phyloP scores from a whole-genome alignment of 208 protist species.

The Crithidia acanthocephali region DNA sequence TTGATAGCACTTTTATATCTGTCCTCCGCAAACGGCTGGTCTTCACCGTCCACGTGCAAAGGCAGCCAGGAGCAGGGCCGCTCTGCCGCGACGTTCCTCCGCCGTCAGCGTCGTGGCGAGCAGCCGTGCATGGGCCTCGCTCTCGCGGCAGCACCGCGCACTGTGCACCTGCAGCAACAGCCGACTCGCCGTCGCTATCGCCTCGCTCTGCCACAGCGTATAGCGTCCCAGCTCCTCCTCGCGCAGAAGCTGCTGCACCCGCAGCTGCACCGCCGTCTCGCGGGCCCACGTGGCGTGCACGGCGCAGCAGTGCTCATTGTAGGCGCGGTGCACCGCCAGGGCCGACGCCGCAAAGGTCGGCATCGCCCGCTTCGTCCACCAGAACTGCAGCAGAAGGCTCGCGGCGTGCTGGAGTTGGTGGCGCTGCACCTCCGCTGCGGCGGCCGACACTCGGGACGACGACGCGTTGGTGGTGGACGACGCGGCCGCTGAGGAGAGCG shows the following conservation, averaged over 20 bases:
- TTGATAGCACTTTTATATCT: too few species aligned
- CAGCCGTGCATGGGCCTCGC: neutral
- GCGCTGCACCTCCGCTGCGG: constrained; percentile 18
- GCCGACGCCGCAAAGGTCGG: constrained; percentile 26
- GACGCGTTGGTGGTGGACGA: neutral
- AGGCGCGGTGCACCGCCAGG: constrained; percentile 22
- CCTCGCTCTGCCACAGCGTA: constrained; percentile 1
- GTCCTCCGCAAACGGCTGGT: too few species aligned
- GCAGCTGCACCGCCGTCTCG: neutral
- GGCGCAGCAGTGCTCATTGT: constrained; percentile 17
- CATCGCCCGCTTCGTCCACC: constrained; percentile 28
- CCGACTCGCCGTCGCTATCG: constrained; percentile 7
- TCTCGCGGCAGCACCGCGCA: constrained; percentile 3
- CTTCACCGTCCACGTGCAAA: neutral
- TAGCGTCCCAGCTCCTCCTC: neutral
- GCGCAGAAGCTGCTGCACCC: neutral
- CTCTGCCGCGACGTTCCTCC: constrained; percentile 1
- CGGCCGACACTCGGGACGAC: constrained; percentile 13
- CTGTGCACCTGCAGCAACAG: constrained; percentile 30
- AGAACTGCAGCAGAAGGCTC: constrained; percentile 31
- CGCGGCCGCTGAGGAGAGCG: neutral
- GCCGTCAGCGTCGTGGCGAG: neutral
- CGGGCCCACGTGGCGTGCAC: constrained; percentile 23
- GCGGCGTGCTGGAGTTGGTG: constrained; percentile 18
- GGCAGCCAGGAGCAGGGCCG: constrained; percentile 10